Base-by-base conservation (phyloP, 305 asterid species). In the Fraxinus angustifolia region DNA sequence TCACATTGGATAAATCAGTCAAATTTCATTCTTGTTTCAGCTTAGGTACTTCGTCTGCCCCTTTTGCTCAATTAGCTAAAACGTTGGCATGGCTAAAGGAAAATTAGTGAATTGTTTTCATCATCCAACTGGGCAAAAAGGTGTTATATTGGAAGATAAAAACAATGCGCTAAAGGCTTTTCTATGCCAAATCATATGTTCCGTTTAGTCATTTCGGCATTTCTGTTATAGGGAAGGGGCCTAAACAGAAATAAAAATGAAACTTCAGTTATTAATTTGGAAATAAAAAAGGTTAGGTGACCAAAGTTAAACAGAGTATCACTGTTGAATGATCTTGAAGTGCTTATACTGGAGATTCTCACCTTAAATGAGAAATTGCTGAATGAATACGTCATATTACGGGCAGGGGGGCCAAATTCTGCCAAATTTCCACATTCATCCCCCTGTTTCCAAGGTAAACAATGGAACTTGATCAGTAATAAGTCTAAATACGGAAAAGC, bases 361-460 rank as follows among this genome's bases (percentile, higher is more conserved):
- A 94, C 98, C 97, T 96, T 96, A 81, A 94, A 96, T 4, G 99
- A 96, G 91, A 96, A 96, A 86, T 96, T 96, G 86, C 98, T 94
- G 91, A 94, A 94, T 3, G 98, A 93, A 86, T 96, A 94, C 83
- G 86, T 88, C 85, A 80, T 87, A 36, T 90, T 88, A 34, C 91
- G 91, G 77, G 89, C 48, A 5, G 97, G 94, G 68, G 90, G 76
- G 79, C 90, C 80, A 79, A 96, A 92, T 2, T 94, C 98, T 80
- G 97, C 92, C 83, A 94, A 82, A 88, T 90, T 86, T 40, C 97
- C 91, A 70, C 93, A 96, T 87, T 94, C 98, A 84, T 92, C 98
- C 38, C 85, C 96, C 99, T 95, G 94, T 80, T 84, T 84, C 77
- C 82, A 82, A 50, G 60, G 82, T 48, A 70, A 79, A 81, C 34